These are phyloP conservation scores for Ustulina deusta DNA, from an alignment of 2,329 filamentous ascomycete genomes.

Conservation along the genomic window DNA sequence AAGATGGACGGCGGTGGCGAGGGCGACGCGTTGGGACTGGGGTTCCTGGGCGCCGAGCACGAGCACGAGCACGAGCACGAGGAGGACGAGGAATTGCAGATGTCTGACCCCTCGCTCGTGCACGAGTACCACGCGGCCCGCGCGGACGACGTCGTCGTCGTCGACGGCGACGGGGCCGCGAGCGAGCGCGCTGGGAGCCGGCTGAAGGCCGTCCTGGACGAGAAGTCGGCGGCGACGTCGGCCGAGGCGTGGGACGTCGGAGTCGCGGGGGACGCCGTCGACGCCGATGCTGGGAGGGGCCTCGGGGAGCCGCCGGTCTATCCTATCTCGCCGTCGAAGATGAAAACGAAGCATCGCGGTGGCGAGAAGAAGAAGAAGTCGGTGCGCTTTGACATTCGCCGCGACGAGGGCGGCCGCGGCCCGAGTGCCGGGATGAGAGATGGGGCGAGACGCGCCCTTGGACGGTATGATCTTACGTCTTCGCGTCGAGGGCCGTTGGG, in stretches of 20 bases:
- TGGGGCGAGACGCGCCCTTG: slow-evolving; percentile 33
- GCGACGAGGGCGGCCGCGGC: background rate
- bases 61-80: background rate
- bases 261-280: no score
- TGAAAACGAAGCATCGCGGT: background rate
- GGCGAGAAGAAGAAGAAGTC: slow-evolving; percentile 32
- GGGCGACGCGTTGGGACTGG: background rate
- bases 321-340: background rate
- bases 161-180: no score
- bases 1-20: background rate
- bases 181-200: no score
- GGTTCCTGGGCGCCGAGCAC: background rate
- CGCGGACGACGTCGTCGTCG: no score
- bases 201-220: no score
- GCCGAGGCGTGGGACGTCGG: no score
- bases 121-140: no score
- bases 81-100: background rate
- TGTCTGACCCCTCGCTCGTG: no score
- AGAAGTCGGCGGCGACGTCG: no score
- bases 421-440: slow-evolving; percentile 34
- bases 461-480: slow-evolving; percentile 22
- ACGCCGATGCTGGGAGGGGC: no score
- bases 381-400: slow-evolving; percentile 30
- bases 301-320: no score
- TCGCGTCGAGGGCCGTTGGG: slow-evolving; percentile 23